Percentiles rank a stretch among this genome's conserved stretches.
Conservation (phyloP, 345 rosid species). For the Litchi chinensis region DNA sequence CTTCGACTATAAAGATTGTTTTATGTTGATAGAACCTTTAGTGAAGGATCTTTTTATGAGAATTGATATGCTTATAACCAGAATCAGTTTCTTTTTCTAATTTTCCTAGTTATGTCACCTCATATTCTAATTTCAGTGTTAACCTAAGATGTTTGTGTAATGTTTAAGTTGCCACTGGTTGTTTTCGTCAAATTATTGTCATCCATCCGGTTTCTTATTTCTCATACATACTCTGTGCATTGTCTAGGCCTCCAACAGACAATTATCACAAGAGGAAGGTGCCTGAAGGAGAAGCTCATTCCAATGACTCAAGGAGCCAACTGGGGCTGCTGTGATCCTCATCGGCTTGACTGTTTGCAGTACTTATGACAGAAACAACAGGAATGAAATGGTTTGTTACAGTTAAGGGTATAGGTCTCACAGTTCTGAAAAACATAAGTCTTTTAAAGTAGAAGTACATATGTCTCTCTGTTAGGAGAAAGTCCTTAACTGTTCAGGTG, state of each 20-base stretch:
- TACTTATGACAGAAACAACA: conserved; percentile 23
- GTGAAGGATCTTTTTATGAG: not conserved
- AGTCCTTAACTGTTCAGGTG: not conserved
- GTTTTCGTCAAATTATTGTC: not conserved
- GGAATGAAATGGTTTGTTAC: conserved; percentile 25
- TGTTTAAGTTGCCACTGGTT: not conserved
- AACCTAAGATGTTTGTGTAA: not conserved
- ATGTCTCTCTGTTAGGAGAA: conserved; percentile 14
- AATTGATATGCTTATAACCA: not conserved
- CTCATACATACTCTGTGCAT: not conserved
- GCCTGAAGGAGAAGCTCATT: conserved; percentile 49
- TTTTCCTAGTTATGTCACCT: not conserved
- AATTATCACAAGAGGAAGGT: conserved; percentile 52
- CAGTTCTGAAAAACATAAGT: conserved; percentile 7
- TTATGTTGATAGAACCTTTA: not conserved
- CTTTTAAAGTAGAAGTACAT: conserved; percentile 9
- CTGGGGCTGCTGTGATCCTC: conserved; percentile 30
- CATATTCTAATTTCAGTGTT: too few species aligned
- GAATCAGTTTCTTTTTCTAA: not conserved
- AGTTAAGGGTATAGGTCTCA: conserved; percentile 34
- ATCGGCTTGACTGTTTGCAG: conserved; percentile 8
- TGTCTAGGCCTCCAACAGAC: conserved; percentile 63
- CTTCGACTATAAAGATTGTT: not conserved
- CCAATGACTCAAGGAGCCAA: conserved; percentile 48
- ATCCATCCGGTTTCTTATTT: conserved; percentile 1